Percentiles rank a stretch among this genome's conserved stretches.
phyloP scores from a whole-genome alignment of 2,329 filamentous ascomycete genomes.

The Pseudogymnoascus sp. region DNA sequence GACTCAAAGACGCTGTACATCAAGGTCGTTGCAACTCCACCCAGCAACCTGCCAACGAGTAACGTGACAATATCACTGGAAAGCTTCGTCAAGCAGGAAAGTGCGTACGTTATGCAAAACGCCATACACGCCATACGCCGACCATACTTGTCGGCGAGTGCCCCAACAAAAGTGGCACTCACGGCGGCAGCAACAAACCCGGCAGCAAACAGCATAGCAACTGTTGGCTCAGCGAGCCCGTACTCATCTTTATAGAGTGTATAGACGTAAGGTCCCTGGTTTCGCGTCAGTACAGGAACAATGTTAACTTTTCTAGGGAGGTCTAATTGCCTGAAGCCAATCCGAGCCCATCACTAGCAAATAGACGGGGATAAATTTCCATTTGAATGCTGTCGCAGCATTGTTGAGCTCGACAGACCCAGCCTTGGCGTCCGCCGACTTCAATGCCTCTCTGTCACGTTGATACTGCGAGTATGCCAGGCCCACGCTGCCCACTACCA shows the following conservation, averaged over 20 bases:
- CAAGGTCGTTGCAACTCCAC: slow-evolving; percentile 48
- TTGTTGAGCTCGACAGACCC: not conserved
- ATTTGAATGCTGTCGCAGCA: slow-evolving; percentile 23
- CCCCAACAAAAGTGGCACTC: slow-evolving; percentile 27
- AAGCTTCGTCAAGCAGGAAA: slow-evolving; percentile 47
- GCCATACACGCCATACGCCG: slow-evolving; percentile 45
- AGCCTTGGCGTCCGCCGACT: not conserved
- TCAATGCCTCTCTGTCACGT: not conserved
- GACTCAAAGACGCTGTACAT: slow-evolving; percentile 54
- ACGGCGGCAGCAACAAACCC: slow-evolving; percentile 28
- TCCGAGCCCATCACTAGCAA: slow-evolving; percentile 44
- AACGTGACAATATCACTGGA: slow-evolving; percentile 37
- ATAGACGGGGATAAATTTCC: slow-evolving; percentile 38
- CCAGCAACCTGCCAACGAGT: slow-evolving; percentile 45
- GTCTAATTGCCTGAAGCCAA: slow-evolving; percentile 40
- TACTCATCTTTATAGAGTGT: slow-evolving; percentile 30
- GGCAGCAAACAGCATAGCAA: slow-evolving; percentile 27
- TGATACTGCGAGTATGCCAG: not conserved
- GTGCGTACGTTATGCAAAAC: slow-evolving; percentile 47
- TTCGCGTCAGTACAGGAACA: slow-evolving; percentile 44
- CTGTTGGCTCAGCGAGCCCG: slow-evolving; percentile 23
- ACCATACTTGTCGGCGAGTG: slow-evolving; percentile 27
- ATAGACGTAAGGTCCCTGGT: slow-evolving; percentile 26
- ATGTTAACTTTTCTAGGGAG: not conserved
- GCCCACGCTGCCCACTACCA: not conserved